These are phyloP conservation scores for Fusarium hostae DNA, from an alignment of 2,329 filamentous ascomycete species.

Conservation along the genomic window DNA sequence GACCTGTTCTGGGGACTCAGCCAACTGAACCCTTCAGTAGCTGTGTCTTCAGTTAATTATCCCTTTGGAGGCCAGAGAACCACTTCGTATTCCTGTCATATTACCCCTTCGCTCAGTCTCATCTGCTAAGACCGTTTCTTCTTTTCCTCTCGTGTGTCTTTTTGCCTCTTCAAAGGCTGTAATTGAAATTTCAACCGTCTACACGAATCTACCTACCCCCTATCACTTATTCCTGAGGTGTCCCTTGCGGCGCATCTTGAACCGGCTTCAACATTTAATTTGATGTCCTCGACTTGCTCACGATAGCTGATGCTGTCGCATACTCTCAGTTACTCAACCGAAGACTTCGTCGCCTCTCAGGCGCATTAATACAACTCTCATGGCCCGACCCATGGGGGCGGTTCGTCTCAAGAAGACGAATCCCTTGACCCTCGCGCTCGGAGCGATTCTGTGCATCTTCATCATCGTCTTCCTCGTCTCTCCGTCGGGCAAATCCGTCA, in stretches of 20 bases:
- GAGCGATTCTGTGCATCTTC: slow-evolving; percentile 76
- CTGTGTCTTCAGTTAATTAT: slow-evolving; percentile 38
- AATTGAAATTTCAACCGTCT: not conserved
- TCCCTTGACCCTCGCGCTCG: slow-evolving; percentile 79
- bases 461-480: slow-evolving; percentile 73
- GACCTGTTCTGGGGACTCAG: slow-evolving; percentile 20
- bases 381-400: slow-evolving; percentile 69
- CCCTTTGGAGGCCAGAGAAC: slow-evolving; percentile 41
- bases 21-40: slow-evolving; percentile 44
- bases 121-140: slow-evolving; percentile 24
- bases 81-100: slow-evolving; percentile 42
- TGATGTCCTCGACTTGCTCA: slow-evolving; percentile 37
- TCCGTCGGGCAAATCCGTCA: slow-evolving; percentile 62
- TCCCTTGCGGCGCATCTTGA: slow-evolving; percentile 23
- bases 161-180: not conserved
- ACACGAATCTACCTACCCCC: not conserved
- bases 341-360: not conserved
- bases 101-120: slow-evolving; percentile 34
- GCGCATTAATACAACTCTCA: slow-evolving; percentile 47
- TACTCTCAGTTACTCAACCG: slow-evolving; percentile 1
- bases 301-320: slow-evolving; percentile 39
- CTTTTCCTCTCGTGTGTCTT: slow-evolving; percentile 12
- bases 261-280: slow-evolving; percentile 25
- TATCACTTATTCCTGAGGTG: slow-evolving; percentile 5
- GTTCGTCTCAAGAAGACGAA: slow-evolving; percentile 83